A percentile compares a stretch with the other conserved stretches of the same genome.
These are phyloP conservation scores for Gracilaria domingensis DNA, from an alignment of 23 red algal genomes.

Conservation along the genomic window DNA sequence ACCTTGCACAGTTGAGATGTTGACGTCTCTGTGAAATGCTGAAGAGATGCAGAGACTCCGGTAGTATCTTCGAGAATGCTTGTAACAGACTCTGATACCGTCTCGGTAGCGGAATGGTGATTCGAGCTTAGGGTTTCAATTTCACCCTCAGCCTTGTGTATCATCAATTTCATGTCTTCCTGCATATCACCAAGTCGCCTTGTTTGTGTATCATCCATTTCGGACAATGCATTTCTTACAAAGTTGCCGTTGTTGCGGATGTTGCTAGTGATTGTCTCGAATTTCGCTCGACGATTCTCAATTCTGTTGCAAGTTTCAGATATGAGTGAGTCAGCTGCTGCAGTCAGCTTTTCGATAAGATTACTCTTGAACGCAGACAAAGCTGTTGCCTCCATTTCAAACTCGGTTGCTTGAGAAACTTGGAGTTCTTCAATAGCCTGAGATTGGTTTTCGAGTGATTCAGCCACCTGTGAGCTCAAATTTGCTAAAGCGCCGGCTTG, in stretches of 20 bases:
- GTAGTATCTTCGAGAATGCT: background rate
- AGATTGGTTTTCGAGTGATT: constrained; percentile 17
- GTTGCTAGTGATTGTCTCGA: background rate
- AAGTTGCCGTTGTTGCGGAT: background rate
- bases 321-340: constrained; percentile 14
- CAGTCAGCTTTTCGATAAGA: constrained; percentile 35
- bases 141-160: constrained; percentile 5
- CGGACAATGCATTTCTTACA: background rate
- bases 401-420: background rate
- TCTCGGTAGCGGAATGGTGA: background rate
- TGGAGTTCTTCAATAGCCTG: constrained; percentile 23
- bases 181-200: background rate
- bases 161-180: constrained; percentile 38
- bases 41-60: background rate
- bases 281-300: background rate
- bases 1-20: background rate
- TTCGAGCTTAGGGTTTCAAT: background rate
- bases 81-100: constrained; percentile 4
- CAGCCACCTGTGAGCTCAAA: background rate
- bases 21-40: background rate
- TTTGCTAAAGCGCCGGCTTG: background rate
- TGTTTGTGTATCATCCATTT: background rate
- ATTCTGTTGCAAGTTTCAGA: constrained; percentile 7
- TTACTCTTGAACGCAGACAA: constrained; percentile 12
- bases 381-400: constrained; percentile 27